A percentile compares a stretch with the other conserved stretches of the same genome.
phyloP scores from a whole-genome alignment of 305 asterid genomes.

The Ilex paraguariensis region DNA sequence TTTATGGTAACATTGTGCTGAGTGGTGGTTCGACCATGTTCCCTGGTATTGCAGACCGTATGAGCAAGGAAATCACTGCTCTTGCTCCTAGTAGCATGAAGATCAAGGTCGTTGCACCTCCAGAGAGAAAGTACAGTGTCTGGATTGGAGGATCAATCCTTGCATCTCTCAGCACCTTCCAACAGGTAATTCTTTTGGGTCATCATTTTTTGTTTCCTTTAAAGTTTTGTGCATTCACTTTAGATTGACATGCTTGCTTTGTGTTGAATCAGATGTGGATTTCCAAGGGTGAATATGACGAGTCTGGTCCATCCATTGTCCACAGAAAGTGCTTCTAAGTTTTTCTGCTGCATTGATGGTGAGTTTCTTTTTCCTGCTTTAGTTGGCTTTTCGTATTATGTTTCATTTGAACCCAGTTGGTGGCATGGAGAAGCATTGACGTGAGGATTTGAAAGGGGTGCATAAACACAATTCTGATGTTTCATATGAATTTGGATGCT shows the following conservation, averaged over 20 bases:
- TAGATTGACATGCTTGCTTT: constrained; percentile 10
- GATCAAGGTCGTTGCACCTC: too few species aligned
- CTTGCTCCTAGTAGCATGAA: too few species aligned
- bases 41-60: too few species aligned
- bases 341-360: constrained; percentile 17
- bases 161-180: too few species aligned
- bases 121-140: too few species aligned
- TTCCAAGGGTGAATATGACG: constrained; percentile 58
- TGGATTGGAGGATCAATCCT: too few species aligned
- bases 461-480: constrained; percentile 16
- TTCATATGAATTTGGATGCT: neutral
- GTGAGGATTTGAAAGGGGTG: constrained; percentile 18
- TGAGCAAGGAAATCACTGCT: too few species aligned
- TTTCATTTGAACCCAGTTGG: constrained; percentile 15
- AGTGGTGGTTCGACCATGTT: too few species aligned
- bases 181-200: constrained; percentile 16
- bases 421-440: constrained; percentile 4
- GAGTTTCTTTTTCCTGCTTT: constrained; percentile 6
- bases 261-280: constrained; percentile 54
- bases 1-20: too few species aligned
- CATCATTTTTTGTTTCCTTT: neutral
- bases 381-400: neutral
- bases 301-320: constrained; percentile 3
- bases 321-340: constrained; percentile 26
- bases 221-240: neutral